Percentiles rank a stretch among this genome's conserved stretches.
These are phyloP conservation scores for Sphaerulina vaccinii DNA, from an alignment of 2,329 filamentous ascomycete genomes.

Conservation along the genomic window DNA sequence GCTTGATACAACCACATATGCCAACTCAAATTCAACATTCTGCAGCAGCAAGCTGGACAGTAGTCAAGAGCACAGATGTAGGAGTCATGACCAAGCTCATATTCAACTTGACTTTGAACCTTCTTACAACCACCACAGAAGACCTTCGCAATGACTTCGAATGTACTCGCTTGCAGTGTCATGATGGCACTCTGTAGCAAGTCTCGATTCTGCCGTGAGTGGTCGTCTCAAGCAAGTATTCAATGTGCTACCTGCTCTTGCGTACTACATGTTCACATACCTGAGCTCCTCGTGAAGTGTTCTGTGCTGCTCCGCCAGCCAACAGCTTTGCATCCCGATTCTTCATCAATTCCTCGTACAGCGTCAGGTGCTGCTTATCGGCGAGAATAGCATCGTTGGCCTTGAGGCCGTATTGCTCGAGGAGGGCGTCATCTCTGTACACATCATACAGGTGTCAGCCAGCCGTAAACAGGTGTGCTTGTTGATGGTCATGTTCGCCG, in stretches of 20 bases:
- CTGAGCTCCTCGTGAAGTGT: conserved; percentile 91
- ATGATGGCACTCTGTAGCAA: background rate
- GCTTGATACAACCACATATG: background rate
- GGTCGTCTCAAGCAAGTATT: background rate
- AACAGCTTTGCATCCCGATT: conserved; percentile 93
- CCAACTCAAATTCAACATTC: background rate
- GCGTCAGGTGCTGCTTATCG: conserved; percentile 80
- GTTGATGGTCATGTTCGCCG: background rate
- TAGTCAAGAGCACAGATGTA: too few species aligned
- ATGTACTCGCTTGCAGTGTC: too few species aligned
- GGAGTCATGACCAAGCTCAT: background rate
- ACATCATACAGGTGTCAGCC: background rate
- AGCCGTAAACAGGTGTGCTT: background rate
- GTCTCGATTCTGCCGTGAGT: background rate
- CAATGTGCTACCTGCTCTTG: background rate
- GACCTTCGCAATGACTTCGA: background rate
- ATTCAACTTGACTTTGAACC: background rate
- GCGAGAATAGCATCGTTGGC: conserved; percentile 97
- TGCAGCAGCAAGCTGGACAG: background rate
- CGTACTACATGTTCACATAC: conserved; percentile 45
- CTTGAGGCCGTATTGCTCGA: conserved; percentile 91
- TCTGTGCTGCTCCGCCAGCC: conserved; percentile 93
- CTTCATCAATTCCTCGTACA: conserved; percentile 92
- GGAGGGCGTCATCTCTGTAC: conserved; percentile 72
- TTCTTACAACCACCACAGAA: background rate